A percentile compares a stretch with the other conserved stretches of the same genome.
These are phyloP conservation scores for Tremella mesenterica DNA, from an alignment of 768 basidiomycete genomes.

Conservation along the genomic window DNA sequence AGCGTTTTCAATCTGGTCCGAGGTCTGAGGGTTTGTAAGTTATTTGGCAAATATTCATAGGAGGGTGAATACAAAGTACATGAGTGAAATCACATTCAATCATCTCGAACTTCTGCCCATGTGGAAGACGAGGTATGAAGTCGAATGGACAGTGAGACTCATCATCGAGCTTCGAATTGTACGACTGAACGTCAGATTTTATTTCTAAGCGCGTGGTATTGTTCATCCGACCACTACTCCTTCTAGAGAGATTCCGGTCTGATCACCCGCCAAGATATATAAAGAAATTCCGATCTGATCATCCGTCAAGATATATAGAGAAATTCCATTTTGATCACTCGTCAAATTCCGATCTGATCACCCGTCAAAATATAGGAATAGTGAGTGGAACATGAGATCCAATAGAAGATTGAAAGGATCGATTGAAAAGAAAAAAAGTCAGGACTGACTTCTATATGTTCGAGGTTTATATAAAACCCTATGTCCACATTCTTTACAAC, in stretches of 20 bases:
- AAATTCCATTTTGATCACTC: neutral
- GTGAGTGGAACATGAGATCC: neutral
- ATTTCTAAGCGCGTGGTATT: neutral
- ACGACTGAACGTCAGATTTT: conserved; percentile 24
- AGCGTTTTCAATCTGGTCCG: no score
- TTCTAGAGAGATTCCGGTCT: neutral
- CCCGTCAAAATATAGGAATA: neutral
- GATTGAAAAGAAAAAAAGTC: neutral
- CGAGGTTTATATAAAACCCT: conserved; percentile 98
- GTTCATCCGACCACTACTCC: conserved; percentile 62
- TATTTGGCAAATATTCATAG: no score
- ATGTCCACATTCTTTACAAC: conserved; percentile 93
- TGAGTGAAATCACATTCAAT: no score
- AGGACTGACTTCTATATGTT: conserved; percentile 72
- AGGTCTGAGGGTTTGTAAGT: no score
- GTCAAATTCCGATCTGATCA: neutral
- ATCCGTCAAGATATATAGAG: neutral
- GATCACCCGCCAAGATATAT: neutral
- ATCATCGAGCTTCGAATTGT: conserved; percentile 66
- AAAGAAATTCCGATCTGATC: neutral
- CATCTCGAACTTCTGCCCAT: no score
- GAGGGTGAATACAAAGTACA: no score
- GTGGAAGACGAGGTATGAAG: no score
- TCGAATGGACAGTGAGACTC: no score
- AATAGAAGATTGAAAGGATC: neutral